Percentiles rank a stretch among this genome's conserved stretches.
Evolutionary conservation across 2,329 filamentous ascomycete species (phyloP).

Genomic region (Daldinia eschscholtzii): DNA sequence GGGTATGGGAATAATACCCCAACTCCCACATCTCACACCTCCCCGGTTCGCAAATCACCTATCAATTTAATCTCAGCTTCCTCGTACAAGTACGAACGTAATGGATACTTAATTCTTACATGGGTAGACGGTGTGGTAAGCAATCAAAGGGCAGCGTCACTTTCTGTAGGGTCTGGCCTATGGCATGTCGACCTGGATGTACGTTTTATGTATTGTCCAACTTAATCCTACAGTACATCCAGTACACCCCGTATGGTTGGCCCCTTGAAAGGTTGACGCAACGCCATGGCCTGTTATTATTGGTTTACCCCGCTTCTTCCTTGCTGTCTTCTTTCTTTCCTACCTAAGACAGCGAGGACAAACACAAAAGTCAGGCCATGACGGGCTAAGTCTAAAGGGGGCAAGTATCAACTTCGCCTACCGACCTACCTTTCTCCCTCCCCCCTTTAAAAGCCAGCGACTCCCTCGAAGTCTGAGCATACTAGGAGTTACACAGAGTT

Average conservation of each 20-base stretch:
- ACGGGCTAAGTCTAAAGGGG: conserved; percentile 4
- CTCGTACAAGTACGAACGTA: conserved; percentile 20
- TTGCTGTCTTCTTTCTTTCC: conserved; percentile 35
- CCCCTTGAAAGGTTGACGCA: conserved; percentile 39
- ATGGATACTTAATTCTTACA: conserved; percentile 17
- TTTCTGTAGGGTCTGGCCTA: conserved; percentile 30
- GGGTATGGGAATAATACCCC: conserved; percentile 36
- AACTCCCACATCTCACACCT: conserved; percentile 32
- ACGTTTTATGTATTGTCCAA: conserved; percentile 21
- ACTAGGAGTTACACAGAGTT: conserved; percentile 19
- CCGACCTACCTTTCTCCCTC: conserved; percentile 6
- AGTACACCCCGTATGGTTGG: conserved; percentile 49
- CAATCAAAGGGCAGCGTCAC: conserved; percentile 24
- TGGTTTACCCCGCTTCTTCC: conserved; percentile 52
- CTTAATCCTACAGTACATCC: conserved; percentile 39
- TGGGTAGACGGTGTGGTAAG: conserved; percentile 10
- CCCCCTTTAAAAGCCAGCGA: conserved; percentile 35
- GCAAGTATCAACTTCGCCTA: conserved; percentile 19
- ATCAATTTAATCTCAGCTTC: conserved; percentile 26
- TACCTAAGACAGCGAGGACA: conserved; percentile 20
- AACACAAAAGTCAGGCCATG: not conserved
- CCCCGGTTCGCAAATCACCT: conserved; percentile 32
- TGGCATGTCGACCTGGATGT: conserved; percentile 30
- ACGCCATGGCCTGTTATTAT: conserved; percentile 43
- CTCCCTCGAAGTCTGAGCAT: conserved; percentile 4